Percentiles rank a stretch among this genome's conserved stretches.
phyloP scores from a whole-genome alignment of 345 rosid species.

The Rhodamnia argentea region DNA sequence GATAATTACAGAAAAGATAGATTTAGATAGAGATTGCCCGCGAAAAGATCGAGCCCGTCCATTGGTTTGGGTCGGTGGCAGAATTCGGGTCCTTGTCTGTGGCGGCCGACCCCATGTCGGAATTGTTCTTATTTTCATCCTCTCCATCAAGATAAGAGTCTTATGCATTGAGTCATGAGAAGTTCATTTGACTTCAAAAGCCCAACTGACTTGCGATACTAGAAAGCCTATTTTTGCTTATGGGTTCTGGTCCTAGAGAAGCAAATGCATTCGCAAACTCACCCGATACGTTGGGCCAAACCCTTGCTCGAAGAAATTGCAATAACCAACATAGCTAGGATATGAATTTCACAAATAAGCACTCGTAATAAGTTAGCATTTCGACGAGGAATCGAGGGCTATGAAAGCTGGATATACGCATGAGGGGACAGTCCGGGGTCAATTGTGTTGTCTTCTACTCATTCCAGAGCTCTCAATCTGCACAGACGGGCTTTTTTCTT shows the following conservation, averaged over 20 bases:
- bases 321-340: background rate
- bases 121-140: background rate
- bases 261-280: no score
- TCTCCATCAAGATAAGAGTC: background rate
- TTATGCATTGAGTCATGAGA: background rate
- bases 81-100: background rate
- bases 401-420: background rate
- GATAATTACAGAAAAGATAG: background rate
- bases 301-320: background rate
- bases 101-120: background rate
- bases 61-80: background rate
- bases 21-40: background rate
- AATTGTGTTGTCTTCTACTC: background rate
- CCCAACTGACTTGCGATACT: background rate
- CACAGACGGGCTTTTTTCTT: background rate
- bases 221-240: no score
- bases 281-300: background rate
- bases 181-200: background rate
- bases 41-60: background rate
- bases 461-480: background rate
- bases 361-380: background rate
- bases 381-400: background rate
- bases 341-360: background rate
- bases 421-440: background rate
- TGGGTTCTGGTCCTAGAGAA: no score